phyloP scores from a whole-genome alignment of 2,329 filamentous ascomycete species.

The Calonectria pauciramosa region DNA sequence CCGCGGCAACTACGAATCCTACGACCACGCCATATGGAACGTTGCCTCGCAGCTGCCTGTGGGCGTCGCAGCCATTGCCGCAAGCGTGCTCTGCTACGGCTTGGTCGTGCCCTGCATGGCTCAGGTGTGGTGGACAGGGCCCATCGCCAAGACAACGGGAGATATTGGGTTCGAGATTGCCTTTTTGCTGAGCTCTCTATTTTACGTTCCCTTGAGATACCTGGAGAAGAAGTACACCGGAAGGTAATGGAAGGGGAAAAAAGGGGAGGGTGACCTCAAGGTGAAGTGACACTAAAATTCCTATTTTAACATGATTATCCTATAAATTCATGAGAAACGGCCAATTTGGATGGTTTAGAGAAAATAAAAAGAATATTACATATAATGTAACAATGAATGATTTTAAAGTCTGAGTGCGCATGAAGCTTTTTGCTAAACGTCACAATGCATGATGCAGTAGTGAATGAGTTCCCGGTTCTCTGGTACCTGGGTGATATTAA shows the following conservation, averaged over 20 bases:
- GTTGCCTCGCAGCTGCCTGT: conserved; percentile 59
- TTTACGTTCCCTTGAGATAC: conserved; percentile 63
- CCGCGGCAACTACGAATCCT: conserved; percentile 57
- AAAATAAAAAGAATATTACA: conserved; percentile 6
- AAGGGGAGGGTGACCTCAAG: neutral
- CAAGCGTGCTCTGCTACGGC: conserved; percentile 61
- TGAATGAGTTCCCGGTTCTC: neutral
- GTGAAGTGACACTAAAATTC: neutral
- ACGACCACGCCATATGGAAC: conserved; percentile 64
- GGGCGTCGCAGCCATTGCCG: conserved; percentile 62
- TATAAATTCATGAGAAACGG: conserved; percentile 17
- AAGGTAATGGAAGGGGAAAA: conserved; percentile 31
- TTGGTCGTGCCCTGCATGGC: conserved; percentile 72
- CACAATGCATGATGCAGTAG: neutral
- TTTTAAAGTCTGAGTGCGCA: neutral
- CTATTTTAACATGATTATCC: neutral
- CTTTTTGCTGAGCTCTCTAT: conserved; percentile 63
- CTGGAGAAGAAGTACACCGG: conserved; percentile 56
- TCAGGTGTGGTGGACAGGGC: conserved; percentile 73
- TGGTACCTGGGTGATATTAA: neutral
- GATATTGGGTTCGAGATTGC: conserved; percentile 78
- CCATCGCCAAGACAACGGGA: conserved; percentile 70
- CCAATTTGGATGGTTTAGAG: conserved; percentile 1
- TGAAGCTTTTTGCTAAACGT: neutral
- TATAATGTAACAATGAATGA: conserved; percentile 11